Base-by-base conservation (phyloP, 2,329 filamentous ascomycete species). In the Penicillium polonicum region DNA sequence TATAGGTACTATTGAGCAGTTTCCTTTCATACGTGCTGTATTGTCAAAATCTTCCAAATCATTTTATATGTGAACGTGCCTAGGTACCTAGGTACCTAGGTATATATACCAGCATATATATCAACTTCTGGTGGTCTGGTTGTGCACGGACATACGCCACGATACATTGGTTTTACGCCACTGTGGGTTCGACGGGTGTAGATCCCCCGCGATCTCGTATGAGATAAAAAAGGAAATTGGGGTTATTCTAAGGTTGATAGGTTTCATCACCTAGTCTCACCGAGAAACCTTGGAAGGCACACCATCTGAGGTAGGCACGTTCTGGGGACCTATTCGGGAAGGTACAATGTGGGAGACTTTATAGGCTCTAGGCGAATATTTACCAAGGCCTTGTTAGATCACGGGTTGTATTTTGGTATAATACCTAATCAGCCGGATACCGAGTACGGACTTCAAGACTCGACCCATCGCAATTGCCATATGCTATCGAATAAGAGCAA, bases 121-220 rank as follows among this genome's bases (percentile, higher is more conserved):
- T 31, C 17, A 6, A 31, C 12, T 21, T 33, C 27, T 31, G 10
- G 4, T 31, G 29, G 10, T 31, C 29, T 31, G 29, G 10, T 12
- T 35, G 21, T 25, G 38, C 49, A 44, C 49, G 39, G 39, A 44
- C 29, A 21, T 41, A 41, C 36, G 35, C 36, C 36, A 50, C 48
- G 36, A 31, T 21, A 21, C 2, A 33, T 33, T 33, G 31, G 31
- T 33, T 33, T 13, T 51, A 27, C 49, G 38, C 38, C 49, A 52
- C 49, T 33, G 39, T 52, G 49, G 49, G 39, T 35, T 44, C 15
- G 31, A 38, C 48, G 35, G 48, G 23, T 50, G 48, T 21, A 52
- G 49, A 52, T 52, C 49, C 49, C 49, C 39, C 49, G 21, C 49
- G n/a, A 35, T 35, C 3, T 17, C 15, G 21, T 19, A 23, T 42